A percentile compares a stretch with the other conserved stretches of the same genome.
Conservation (phyloP, 495 filamentous ascomycete genomes). For the Aspergillus asperescens region DNA sequence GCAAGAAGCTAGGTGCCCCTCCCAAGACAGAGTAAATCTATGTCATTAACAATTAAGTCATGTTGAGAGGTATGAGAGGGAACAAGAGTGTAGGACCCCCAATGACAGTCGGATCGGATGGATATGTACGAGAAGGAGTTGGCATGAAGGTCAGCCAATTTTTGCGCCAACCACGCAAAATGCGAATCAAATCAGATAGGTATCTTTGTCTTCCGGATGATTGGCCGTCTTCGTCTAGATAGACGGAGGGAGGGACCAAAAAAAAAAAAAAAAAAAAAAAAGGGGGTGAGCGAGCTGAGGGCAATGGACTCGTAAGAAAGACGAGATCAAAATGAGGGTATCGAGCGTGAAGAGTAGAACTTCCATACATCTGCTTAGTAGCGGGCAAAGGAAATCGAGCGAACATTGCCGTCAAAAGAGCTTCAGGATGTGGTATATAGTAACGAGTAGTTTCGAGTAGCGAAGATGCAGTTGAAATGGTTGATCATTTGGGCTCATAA, state of each 20-base stretch:
- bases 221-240: not conserved
- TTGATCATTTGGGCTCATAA: constrained; percentile 13
- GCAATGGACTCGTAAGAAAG: not conserved
- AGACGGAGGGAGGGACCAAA: no score
- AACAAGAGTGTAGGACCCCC: not conserved
- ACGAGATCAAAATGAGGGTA: constrained; percentile 1
- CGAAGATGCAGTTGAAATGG: constrained; percentile 8
- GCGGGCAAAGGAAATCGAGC: not conserved
- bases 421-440: not conserved
- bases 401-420: not conserved
- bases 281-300: not conserved
- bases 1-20: not conserved
- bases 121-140: not conserved
- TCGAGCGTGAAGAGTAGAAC: not conserved
- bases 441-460: constrained; percentile 15
- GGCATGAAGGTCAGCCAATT: not conserved
- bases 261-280: not conserved
- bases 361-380: not conserved
- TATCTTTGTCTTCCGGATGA: not conserved
- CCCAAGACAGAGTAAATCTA: constrained; percentile 14
- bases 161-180: not conserved
- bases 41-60: constrained; percentile 24
- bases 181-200: not conserved
- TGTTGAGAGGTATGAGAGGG: constrained; percentile 4
- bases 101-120: not conserved